Evolutionary conservation across 257 asterid species (phyloP), one percentile per base, ranked within the genome.

Genomic region (Paulownia fortunei): DNA sequence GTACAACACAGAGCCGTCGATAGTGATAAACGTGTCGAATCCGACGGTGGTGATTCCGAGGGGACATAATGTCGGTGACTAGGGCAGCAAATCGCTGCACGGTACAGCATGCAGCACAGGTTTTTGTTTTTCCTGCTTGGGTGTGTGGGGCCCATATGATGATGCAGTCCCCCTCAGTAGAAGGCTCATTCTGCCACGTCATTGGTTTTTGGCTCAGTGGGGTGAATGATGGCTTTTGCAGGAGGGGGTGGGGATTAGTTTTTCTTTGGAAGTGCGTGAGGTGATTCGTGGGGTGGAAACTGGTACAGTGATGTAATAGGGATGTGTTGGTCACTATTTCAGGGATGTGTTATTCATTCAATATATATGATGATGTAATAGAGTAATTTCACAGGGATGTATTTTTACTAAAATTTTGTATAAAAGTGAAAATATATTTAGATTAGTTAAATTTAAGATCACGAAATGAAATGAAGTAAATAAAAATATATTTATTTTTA

Each of bases 121-220:
- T 7, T 26, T 62, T 62, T 12, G 36, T 2, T 54, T 54, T 54
- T 19, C 30, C 34, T 26, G 36, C n/a, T 13, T 13, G 67, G 24
- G 4, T 8, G 1, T 13, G 27, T 63, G 74, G 73, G 73, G 56
- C 58, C 80, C 46, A 49, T 0, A 16, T 16, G 41, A 30, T 75
- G 36, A 47, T 46, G 79, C 41, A 65, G 79, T 62, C 79, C 79
- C 74, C 78, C 70, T 27, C 9, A 18, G 30, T 16, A 44, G 62
- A 74, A 10, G 72, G 72, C 63, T 74, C 49, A 6, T 32, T 46
- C 72, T 32, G 73, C 73, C 80, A 75, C 79, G 79, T 74, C 79
- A 61, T 34, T 4, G 12, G 26, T 9, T 27, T 13, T 16, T 1
- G 66, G 36, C 36, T n/a, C 5, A 60, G 78, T 60, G 78, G 70